Evolutionary conservation across 2,329 filamentous ascomycete species (phyloP).

Genomic region (Albifimbria verrucaria): DNA sequence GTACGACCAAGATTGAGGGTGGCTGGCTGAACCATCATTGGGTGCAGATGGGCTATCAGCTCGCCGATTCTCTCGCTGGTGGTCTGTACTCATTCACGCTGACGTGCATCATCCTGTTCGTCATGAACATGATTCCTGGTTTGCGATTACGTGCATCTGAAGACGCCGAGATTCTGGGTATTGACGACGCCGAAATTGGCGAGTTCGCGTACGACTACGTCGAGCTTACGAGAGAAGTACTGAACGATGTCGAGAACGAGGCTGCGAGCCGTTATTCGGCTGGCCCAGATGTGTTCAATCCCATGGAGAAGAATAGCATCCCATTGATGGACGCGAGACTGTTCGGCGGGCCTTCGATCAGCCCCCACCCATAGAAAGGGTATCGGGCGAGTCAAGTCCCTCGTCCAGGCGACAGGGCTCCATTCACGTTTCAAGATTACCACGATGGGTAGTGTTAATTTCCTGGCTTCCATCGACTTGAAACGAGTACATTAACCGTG

Average conservation of each 20-base stretch:
- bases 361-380: conserved; percentile 13
- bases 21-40: conserved; percentile 85
- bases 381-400: neutral
- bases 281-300: conserved; percentile 36
- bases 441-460: too few relatives aligned
- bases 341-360: conserved; percentile 24
- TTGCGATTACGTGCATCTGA: conserved; percentile 70
- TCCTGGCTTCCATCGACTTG: too few relatives aligned
- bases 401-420: neutral
- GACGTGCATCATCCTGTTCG: conserved; percentile 74
- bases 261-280: conserved; percentile 40
- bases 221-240: conserved; percentile 64
- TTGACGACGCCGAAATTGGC: conserved; percentile 87
- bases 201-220: conserved; percentile 97
- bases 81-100: conserved; percentile 74
- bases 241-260: conserved; percentile 45
- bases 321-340: conserved; percentile 43
- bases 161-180: conserved; percentile 78
- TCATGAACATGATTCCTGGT: conserved; percentile 76
- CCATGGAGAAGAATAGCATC: conserved; percentile 47
- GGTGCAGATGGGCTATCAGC: conserved; percentile 78
- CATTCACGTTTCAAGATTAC: too few relatives aligned
- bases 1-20: conserved; percentile 61
- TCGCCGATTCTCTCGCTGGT: conserved; percentile 76
- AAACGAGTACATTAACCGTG: too few relatives aligned